A percentile compares a stretch with the other conserved stretches of the same genome.
Conservation (phyloP, 176 grass and related monocot genomes). For the Oryza nivara region DNA sequence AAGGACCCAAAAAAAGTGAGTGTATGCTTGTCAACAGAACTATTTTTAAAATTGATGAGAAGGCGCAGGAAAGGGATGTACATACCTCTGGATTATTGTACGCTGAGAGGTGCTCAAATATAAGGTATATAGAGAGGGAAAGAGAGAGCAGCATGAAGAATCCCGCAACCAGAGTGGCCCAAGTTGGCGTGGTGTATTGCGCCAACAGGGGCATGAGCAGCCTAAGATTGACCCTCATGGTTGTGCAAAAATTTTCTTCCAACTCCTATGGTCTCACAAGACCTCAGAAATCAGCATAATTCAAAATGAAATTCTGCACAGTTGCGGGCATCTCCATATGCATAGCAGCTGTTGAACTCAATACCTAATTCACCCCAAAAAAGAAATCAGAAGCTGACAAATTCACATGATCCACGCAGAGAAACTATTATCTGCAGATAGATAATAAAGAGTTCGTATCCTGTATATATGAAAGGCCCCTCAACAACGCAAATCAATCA, state of each 20-base stretch:
- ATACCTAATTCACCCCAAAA: neutral
- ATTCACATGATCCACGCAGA: neutral
- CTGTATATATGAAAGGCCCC: neutral
- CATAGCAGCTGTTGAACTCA: neutral
- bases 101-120: constrained; percentile 82
- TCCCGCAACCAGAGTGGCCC: constrained; percentile 66
- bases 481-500: neutral
- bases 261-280: constrained; percentile 11
- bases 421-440: constrained; percentile 7
- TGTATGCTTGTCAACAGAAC: neutral
- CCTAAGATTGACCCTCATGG: constrained; percentile 56
- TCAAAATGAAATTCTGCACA: constrained; percentile 36
- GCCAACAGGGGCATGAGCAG: constrained; percentile 34
- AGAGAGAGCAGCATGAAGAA: constrained; percentile 71
- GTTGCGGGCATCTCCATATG: constrained; percentile 9
- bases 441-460: neutral
- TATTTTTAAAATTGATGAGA: neutral
- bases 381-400: neutral
- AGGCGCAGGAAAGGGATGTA: constrained; percentile 4
- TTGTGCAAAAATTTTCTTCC: neutral
- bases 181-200: constrained; percentile 53
- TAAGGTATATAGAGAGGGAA: constrained; percentile 73
- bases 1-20: constrained; percentile 25
- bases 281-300: constrained; percentile 39
- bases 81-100: constrained; percentile 95